A percentile compares a stretch with the other conserved stretches of the same genome.
These are phyloP conservation scores for Lipomyces kockii DNA, from an alignment of 805 yeast species.

Conservation along the genomic window DNA sequence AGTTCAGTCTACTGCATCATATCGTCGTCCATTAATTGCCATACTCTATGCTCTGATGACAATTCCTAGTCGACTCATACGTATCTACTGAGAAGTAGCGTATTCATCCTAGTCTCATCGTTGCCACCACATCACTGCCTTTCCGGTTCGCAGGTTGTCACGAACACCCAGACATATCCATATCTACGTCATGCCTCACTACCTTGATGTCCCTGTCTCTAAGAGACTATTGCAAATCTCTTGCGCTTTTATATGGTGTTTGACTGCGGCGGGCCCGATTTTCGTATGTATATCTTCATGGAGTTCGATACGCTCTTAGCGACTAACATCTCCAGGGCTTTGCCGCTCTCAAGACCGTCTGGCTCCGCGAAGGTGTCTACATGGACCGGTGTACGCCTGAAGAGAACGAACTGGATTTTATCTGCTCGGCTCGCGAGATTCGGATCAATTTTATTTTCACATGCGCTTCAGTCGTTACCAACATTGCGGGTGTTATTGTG, in stretches of 20 bases:
- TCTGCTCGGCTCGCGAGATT: conserved; percentile 79
- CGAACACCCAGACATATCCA: not conserved
- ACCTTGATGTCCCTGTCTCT: conserved; percentile 32
- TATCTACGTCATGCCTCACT: conserved; percentile 29
- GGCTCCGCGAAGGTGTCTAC: conserved; percentile 79
- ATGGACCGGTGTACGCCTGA: conserved; percentile 57
- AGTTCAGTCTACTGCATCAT: too few species aligned
- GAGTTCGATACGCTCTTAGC: not conserved
- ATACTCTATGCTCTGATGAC: not conserved
- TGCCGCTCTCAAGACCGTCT: conserved; percentile 88
- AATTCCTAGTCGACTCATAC: not conserved
- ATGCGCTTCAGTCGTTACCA: conserved; percentile 83
- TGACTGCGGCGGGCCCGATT: conserved; percentile 88
- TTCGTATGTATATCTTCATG: conserved; percentile 53
- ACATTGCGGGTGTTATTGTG: conserved; percentile 78
- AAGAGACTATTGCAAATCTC: conserved; percentile 57
- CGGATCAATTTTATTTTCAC: conserved; percentile 83
- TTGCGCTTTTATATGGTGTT: conserved; percentile 86
- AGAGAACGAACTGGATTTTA: conserved; percentile 37
- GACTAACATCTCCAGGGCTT: conserved; percentile 52
- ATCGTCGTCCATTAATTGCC: too few species aligned
- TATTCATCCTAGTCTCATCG: not conserved
- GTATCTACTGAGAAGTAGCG: not conserved
- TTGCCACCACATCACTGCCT: not conserved
- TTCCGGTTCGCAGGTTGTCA: not conserved